Evolutionary conservation across 805 yeast species (phyloP).

Genomic region (Myxozyma mucilagina): DNA sequence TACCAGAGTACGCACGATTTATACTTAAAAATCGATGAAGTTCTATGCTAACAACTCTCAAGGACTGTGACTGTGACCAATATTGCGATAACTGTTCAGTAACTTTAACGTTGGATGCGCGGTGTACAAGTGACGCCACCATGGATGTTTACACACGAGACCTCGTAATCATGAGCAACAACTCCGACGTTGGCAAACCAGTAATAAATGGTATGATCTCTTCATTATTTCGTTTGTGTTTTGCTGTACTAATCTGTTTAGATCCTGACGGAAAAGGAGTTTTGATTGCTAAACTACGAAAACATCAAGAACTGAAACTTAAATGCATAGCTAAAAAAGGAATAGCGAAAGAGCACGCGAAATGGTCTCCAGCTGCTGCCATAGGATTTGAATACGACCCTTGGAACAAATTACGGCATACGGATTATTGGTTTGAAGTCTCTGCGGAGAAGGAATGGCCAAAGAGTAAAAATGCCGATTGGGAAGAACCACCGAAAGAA

Average conservation of each 20-base stretch:
- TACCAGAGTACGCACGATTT: slow-evolving; percentile 25
- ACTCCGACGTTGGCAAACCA: slow-evolving; percentile 64
- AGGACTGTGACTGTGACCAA: slow-evolving; percentile 95
- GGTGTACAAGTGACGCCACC: slow-evolving; percentile 82
- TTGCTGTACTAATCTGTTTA: neutral
- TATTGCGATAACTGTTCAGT: slow-evolving; percentile 96
- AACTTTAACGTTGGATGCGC: slow-evolving; percentile 79
- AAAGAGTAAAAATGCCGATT: slow-evolving; percentile 77
- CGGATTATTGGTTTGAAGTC: slow-evolving; percentile 95
- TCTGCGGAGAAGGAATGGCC: slow-evolving; percentile 94
- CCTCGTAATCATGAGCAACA: slow-evolving; percentile 50
- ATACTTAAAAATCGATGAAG: neutral
- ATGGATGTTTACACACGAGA: slow-evolving; percentile 90
- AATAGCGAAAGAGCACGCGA: slow-evolving; percentile 76
- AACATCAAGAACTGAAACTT: slow-evolving; percentile 85
- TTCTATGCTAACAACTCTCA: neutral
- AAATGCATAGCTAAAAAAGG: slow-evolving; percentile 90
- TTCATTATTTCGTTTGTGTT: neutral
- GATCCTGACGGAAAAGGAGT: slow-evolving; percentile 81
- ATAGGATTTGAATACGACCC: slow-evolving; percentile 97
- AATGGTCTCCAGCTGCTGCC: slow-evolving; percentile 97
- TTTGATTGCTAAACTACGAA: slow-evolving; percentile 85
- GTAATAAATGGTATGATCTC: slow-evolving; percentile 51
- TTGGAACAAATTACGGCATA: slow-evolving; percentile 96
- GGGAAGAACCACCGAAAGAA: slow-evolving; percentile 65